phyloP scores from a whole-genome alignment of 2,329 filamentous ascomycete species.

The Exutisphaerella laricina region DNA sequence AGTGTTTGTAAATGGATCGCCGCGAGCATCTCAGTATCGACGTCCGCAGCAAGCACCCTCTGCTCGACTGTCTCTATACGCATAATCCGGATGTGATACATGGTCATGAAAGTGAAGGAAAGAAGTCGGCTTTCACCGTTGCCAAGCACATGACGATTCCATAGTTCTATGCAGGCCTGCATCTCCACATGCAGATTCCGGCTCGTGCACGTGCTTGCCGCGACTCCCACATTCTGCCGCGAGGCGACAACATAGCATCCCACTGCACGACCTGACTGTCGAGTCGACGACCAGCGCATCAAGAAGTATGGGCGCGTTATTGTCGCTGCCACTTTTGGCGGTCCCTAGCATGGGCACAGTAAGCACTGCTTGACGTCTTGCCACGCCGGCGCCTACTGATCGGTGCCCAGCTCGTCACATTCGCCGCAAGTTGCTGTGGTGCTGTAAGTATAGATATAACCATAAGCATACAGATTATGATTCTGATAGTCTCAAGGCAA shows the following conservation, averaged over 20 bases:
- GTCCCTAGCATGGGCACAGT: constrained; percentile 82
- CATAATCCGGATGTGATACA: no score
- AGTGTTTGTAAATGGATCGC: no score
- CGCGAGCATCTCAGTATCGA: no score
- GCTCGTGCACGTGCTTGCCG: neutral
- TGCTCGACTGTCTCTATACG: no score
- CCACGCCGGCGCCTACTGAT: constrained; percentile 13
- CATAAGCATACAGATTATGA: neutral
- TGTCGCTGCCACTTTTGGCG: constrained; percentile 84
- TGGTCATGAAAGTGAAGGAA: no score
- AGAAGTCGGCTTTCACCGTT: no score
- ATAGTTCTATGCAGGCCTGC: neutral
- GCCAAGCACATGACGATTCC: neutral
- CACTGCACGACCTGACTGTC: no score
- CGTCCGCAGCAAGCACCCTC: no score
- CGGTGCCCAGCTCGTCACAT: constrained; percentile 59
- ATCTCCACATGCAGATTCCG: neutral
- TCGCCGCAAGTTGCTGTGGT: constrained; percentile 87
- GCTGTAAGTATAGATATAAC: constrained; percentile 49
- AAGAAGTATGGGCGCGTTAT: constrained; percentile 72
- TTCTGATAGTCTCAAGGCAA: constrained; percentile 42
- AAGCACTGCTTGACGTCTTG: constrained; percentile 38
- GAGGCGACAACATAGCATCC: constrained; percentile 2
- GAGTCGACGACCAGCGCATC: constrained; percentile 1
- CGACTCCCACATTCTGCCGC: neutral